phyloP scores from a whole-genome alignment of 2,329 filamentous ascomycete genomes.

The Pestalotiopsis sp. region DNA sequence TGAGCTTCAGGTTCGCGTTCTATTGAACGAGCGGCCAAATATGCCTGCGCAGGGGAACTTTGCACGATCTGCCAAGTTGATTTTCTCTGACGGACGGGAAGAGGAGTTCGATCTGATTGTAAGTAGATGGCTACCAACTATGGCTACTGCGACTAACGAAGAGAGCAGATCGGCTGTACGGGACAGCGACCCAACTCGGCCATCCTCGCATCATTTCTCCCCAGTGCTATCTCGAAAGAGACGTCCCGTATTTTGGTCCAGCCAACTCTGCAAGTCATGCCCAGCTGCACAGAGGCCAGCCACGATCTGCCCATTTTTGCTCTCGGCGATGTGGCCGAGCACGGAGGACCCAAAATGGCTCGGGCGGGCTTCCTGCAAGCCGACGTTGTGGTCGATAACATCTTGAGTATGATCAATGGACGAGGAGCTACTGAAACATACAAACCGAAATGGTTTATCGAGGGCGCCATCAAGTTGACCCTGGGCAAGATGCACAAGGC shows the following conservation, averaged over 20 bases:
- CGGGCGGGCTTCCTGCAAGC: constrained; percentile 45
- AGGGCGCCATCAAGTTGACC: constrained; percentile 38
- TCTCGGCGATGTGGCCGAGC: constrained; percentile 51
- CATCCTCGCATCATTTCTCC: constrained; percentile 5
- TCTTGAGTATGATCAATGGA: constrained; percentile 30
- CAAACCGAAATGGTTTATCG: constrained; percentile 24
- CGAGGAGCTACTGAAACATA: constrained; percentile 15
- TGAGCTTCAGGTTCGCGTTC: not conserved
- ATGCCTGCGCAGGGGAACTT: not conserved
- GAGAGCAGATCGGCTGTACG: constrained; percentile 42
- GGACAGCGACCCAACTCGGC: constrained; percentile 24
- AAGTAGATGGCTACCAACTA: not conserved
- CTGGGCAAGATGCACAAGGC: constrained; percentile 26
- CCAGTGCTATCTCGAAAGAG: constrained; percentile 13
- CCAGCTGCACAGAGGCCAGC: constrained; percentile 18
- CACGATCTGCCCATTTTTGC: constrained; percentile 41
- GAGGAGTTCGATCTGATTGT: constrained; percentile 41
- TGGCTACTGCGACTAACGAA: not conserved
- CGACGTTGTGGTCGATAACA: constrained; percentile 43
- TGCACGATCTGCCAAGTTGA: constrained; percentile 21
- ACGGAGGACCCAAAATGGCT: constrained; percentile 40
- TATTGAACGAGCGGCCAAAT: not conserved
- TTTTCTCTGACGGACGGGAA: constrained; percentile 29
- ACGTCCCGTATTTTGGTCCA: constrained; percentile 36
- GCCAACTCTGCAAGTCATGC: constrained; percentile 44